phyloP scores from a whole-genome alignment of 495 filamentous ascomycete species.

The Penicillium cosmopolitanum region DNA sequence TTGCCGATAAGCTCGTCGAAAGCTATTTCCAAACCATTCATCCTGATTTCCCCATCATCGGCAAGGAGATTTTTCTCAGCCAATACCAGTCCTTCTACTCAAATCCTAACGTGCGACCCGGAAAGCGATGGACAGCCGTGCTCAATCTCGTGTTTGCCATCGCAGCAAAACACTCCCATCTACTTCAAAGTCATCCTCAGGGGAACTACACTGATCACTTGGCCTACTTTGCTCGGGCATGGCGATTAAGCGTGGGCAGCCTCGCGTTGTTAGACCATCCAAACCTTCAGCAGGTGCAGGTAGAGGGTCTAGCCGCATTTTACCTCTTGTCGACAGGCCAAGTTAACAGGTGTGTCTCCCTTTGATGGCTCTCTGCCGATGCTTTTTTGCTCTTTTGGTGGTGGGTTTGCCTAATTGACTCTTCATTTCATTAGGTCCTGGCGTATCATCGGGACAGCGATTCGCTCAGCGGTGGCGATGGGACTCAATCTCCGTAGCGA shows the following conservation, averaged over 20 bases:
- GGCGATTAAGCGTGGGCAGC: slow-evolving; percentile 55
- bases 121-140: slow-evolving; percentile 59
- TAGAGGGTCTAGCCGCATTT: slow-evolving; percentile 59
- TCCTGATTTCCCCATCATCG: slow-evolving; percentile 61
- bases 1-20: slow-evolving; percentile 57
- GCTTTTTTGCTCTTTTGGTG: not conserved
- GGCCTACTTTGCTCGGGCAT: slow-evolving; percentile 61
- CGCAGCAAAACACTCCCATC: slow-evolving; percentile 51
- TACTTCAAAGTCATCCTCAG: slow-evolving; percentile 42
- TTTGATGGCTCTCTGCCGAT: not conserved
- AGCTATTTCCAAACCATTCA: slow-evolving; percentile 62
- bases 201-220: slow-evolving; percentile 49
- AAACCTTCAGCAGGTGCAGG: slow-evolving; percentile 61
- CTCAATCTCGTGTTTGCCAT: slow-evolving; percentile 72
- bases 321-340: slow-evolving; percentile 63
- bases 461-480: slow-evolving; percentile 61
- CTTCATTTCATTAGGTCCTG: slow-evolving; percentile 48
- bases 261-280: slow-evolving; percentile 54
- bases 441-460: slow-evolving; percentile 60
- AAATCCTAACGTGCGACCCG: slow-evolving; percentile 37
- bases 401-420: not conserved
- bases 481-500: slow-evolving; percentile 66
- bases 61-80: slow-evolving; percentile 45
- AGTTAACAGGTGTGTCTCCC: slow-evolving; percentile 56
- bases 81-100: slow-evolving; percentile 48